Percentiles rank a stretch among this genome's conserved stretches.
These are phyloP conservation scores for Quercus agrifolia DNA, from an alignment of 306 rosid genomes.

Conservation along the genomic window DNA sequence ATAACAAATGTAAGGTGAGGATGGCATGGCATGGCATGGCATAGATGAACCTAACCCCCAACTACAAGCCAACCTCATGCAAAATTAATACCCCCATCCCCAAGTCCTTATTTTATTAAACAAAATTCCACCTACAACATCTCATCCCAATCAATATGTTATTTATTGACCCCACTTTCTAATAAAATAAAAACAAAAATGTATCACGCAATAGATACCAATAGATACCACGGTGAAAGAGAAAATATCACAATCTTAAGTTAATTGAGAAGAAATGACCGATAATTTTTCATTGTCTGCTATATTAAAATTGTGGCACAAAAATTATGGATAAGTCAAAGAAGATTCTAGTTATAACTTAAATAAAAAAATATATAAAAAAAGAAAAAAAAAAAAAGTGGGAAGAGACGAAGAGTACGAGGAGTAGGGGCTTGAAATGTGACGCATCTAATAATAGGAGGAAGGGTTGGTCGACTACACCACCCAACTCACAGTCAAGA, in stretches of 20 bases:
- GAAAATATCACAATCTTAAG: rapidly evolving
- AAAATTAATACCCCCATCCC: slow-evolving; percentile 9
- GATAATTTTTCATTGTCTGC: rapidly evolving
- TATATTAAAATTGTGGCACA: background rate
- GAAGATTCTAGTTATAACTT: too few relatives aligned
- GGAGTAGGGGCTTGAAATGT: slow-evolving; percentile 1
- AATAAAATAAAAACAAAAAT: background rate
- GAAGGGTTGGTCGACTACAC: slow-evolving; percentile 50
- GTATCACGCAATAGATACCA: too few relatives aligned
- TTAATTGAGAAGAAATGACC: rapidly evolving
- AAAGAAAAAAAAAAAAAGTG: background rate
- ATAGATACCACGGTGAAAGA: too few relatives aligned
- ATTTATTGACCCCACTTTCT: background rate
- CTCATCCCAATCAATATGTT: background rate
- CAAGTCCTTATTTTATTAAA: background rate
- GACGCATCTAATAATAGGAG: slow-evolving; percentile 16
- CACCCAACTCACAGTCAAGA: slow-evolving; percentile 38
- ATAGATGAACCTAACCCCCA: slow-evolving; percentile 53
- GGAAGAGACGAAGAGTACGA: background rate
- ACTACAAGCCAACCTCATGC: slow-evolving; percentile 32
- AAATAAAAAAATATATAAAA: too few relatives aligned
- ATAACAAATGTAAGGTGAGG: slow-evolving; percentile 2
- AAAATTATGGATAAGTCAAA: too few relatives aligned
- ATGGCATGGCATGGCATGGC: background rate
- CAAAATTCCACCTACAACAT: slow-evolving; percentile 3